Percentiles rank a stretch among this genome's conserved stretches.
These are phyloP conservation scores for Suillus luteus DNA, from an alignment of 768 basidiomycete species.

Conservation along the genomic window DNA sequence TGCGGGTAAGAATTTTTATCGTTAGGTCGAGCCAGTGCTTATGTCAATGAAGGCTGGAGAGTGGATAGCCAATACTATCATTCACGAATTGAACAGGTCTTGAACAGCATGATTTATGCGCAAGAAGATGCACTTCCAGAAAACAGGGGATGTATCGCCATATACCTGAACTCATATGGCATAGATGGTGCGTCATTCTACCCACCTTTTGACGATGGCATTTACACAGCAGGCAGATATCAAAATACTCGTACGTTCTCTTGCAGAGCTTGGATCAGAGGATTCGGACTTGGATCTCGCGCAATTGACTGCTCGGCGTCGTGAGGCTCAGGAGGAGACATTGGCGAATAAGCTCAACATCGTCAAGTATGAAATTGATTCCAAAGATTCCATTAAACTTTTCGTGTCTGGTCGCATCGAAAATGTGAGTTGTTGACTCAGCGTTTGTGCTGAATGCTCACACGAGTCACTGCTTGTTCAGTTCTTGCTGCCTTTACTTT, in stretches of 20 bases:
- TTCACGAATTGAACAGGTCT: conserved; percentile 18
- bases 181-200: neutral
- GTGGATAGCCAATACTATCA: conserved; percentile 13
- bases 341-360: conserved; percentile 30
- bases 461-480: conserved; percentile 15
- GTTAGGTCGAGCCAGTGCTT: conserved; percentile 26
- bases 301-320: neutral
- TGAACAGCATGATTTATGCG: conserved; percentile 25
- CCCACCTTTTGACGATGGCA: too few relatives aligned
- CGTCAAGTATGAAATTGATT: conserved; percentile 35
- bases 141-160: conserved; percentile 26
- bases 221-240: neutral
- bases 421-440: conserved; percentile 23
- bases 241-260: neutral
- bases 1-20: conserved; percentile 25
- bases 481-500: conserved; percentile 39
- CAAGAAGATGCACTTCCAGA: conserved; percentile 18
- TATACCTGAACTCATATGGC: conserved; percentile 24
- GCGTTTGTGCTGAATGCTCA: neutral
- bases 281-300: conserved; percentile 26
- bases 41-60: conserved; percentile 1
- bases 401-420: conserved; percentile 38
- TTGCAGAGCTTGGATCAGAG: conserved; percentile 20
- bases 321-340: conserved; percentile 26
- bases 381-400: conserved; percentile 15